These are phyloP conservation scores for Barbatosphaeria neglecta DNA, from an alignment of 495 filamentous ascomycete species.

Conservation along the genomic window DNA sequence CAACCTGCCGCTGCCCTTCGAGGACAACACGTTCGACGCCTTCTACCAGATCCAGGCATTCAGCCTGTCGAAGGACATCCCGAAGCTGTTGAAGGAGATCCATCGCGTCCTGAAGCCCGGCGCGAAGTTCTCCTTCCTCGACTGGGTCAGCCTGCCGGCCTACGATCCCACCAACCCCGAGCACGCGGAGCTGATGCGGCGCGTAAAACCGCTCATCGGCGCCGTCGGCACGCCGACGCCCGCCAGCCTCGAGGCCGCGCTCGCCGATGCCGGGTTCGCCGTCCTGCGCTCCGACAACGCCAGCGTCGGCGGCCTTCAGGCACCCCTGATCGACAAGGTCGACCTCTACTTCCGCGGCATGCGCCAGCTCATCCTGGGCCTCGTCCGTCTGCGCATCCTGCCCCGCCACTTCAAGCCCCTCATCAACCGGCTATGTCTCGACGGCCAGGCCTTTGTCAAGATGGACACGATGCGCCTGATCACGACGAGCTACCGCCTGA, in stretches of 20 bases:
- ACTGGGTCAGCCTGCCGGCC: conserved; percentile 47
- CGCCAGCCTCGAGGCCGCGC: conserved; percentile 36
- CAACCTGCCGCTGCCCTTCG: conserved; percentile 45
- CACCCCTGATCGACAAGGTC: conserved; percentile 48
- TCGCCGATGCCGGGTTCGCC: conserved; percentile 41
- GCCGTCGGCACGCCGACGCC: conserved; percentile 53
- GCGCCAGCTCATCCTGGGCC: conserved; percentile 38
- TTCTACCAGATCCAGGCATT: conserved; percentile 57
- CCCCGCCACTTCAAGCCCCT: conserved; percentile 51
- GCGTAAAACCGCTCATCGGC: conserved; percentile 52
- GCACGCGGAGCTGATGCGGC: conserved; percentile 46
- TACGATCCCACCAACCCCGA: conserved; percentile 43
- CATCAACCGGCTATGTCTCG: conserved; percentile 49
- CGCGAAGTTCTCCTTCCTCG: conserved; percentile 42
- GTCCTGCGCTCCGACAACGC: conserved; percentile 45
- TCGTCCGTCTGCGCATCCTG: conserved; percentile 40
- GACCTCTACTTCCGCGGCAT: conserved; percentile 49
- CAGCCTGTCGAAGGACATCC: conserved; percentile 46
- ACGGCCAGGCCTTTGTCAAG: conserved; percentile 50
- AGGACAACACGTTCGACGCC: conserved; percentile 43
- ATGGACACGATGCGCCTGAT: conserved; percentile 50
- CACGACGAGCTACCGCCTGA: conserved; percentile 49
- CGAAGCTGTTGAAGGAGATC: conserved; percentile 40
- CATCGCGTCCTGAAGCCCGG: conserved; percentile 48
- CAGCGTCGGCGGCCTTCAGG: conserved; percentile 45